Evolutionary conservation across 768 basidiomycete genomes (phyloP).

Genomic region (Russula ochroleuca): DNA sequence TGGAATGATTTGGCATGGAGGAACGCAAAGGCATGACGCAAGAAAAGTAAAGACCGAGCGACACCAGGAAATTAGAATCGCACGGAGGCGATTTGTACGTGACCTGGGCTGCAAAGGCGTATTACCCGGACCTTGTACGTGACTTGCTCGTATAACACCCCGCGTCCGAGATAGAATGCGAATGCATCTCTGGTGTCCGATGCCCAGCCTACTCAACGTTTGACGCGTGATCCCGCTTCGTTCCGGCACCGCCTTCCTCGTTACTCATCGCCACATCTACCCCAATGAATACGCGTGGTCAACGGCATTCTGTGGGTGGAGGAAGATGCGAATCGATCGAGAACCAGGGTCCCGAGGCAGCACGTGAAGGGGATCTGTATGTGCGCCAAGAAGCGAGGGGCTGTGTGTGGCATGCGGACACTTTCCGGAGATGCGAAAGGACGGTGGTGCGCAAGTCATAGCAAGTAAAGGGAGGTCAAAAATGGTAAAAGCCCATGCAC

Average conservation of each 20-base stretch:
- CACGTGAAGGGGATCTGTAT: slow-evolving; percentile 18
- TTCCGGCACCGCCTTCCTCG: slow-evolving; percentile 27
- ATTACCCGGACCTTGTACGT: slow-evolving; percentile 3
- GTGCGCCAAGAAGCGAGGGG: background rate
- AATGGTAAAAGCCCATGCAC: background rate
- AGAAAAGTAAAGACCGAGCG: slow-evolving; percentile 6
- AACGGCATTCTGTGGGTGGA: slow-evolving; percentile 10
- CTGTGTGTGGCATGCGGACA: slow-evolving; percentile 5
- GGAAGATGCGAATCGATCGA: slow-evolving; percentile 1
- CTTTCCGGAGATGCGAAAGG: slow-evolving; percentile 11
- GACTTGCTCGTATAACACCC: slow-evolving; percentile 14
- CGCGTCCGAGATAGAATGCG: background rate
- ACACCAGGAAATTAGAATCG: slow-evolving; percentile 14
- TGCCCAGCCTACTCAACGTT: slow-evolving; percentile 2
- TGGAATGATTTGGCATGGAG: background rate
- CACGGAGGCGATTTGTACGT: slow-evolving; percentile 8
- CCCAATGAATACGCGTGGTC: slow-evolving; percentile 5
- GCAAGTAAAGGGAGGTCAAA: slow-evolving; percentile 16
- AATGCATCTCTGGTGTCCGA: slow-evolving; percentile 11
- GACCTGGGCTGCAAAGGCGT: slow-evolving; percentile 3
- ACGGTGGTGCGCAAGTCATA: slow-evolving; percentile 15
- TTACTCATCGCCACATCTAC: slow-evolving; percentile 7
- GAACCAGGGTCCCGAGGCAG: slow-evolving; percentile 25
- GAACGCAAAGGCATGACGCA: slow-evolving; percentile 4
- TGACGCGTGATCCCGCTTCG: slow-evolving; percentile 14